Percentiles rank a stretch among this genome's conserved stretches.
Evolutionary conservation across 345 rosid species (phyloP).

Genomic region (Camelina sativa): DNA sequence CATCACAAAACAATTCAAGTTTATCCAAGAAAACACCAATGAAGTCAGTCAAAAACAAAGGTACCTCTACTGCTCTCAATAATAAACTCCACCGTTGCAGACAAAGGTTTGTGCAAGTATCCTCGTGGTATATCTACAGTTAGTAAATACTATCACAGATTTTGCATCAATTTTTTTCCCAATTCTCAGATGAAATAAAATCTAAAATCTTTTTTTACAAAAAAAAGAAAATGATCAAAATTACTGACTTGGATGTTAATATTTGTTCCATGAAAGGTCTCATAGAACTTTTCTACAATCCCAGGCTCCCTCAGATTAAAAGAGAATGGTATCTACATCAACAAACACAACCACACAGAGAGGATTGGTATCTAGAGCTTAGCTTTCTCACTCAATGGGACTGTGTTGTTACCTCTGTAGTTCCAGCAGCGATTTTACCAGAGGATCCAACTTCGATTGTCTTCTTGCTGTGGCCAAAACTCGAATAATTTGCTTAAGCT

Average conservation of each 20-base stretch:
- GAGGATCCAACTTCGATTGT: conserved; percentile 61
- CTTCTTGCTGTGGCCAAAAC: conserved; percentile 57
- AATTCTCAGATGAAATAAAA: background rate
- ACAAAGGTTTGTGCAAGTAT: conserved; percentile 74
- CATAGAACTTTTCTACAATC: conserved; percentile 64
- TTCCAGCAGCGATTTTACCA: conserved; percentile 79
- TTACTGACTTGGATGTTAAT: conserved; percentile 79
- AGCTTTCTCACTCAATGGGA: background rate
- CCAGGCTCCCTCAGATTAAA: conserved; percentile 53
- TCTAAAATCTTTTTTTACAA: background rate
- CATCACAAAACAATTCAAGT: conserved; percentile 27
- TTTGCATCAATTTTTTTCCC: conserved; percentile 41
- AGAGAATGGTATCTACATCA: conserved; percentile 77
- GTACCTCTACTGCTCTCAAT: conserved; percentile 76
- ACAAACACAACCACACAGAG: background rate
- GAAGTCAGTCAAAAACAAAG: background rate
- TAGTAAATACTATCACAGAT: conserved; percentile 70
- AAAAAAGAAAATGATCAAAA: background rate
- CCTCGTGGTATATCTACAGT: conserved; percentile 82
- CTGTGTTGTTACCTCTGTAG: conserved; percentile 65
- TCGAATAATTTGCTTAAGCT: conserved; percentile 8
- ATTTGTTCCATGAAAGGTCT: conserved; percentile 89
- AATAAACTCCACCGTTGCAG: conserved; percentile 74
- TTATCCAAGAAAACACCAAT: conserved; percentile 5
- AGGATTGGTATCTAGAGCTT: background rate